phyloP scores from a whole-genome alignment of 352 stramenopile species.

The Phytopythium helicoides region DNA sequence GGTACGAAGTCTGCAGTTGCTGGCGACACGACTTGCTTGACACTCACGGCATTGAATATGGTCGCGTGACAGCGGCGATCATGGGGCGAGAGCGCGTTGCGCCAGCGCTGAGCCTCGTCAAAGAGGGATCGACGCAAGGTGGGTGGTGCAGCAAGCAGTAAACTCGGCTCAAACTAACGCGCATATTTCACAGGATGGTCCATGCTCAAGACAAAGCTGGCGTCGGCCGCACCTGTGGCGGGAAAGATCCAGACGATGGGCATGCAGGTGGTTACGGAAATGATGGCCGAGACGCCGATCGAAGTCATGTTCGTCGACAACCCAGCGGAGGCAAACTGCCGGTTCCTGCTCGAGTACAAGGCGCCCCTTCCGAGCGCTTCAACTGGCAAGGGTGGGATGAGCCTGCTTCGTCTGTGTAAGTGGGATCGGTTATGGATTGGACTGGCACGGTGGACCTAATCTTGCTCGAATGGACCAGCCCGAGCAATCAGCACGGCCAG shows the following conservation, averaged over 20 bases:
- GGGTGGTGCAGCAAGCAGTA: not conserved
- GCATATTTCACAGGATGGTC: slow-evolving; percentile 43
- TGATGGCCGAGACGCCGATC: slow-evolving; percentile 58
- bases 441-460: too few relatives aligned
- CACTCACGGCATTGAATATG: slow-evolving; percentile 9
- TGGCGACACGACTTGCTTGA: not conserved
- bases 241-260: slow-evolving; percentile 77
- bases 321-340: slow-evolving; percentile 30
- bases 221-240: slow-evolving; percentile 64
- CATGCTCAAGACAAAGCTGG: slow-evolving; percentile 75
- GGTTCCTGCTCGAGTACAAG: slow-evolving; percentile 67
- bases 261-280: slow-evolving; percentile 67
- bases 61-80: slow-evolving; percentile 27
- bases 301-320: slow-evolving; percentile 54
- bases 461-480: not conserved
- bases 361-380: slow-evolving; percentile 6
- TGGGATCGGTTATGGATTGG: not conserved
- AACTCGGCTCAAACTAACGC: not conserved
- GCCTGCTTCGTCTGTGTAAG: slow-evolving; percentile 49
- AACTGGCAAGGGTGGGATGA: slow-evolving; percentile 25
- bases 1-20: slow-evolving; percentile 16
- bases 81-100: slow-evolving; percentile 44
- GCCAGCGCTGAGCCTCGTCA: slow-evolving; percentile 55
- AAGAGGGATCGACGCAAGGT: slow-evolving; percentile 70
- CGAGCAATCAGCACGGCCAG: slow-evolving; percentile 9